These are phyloP conservation scores for Chiua virens DNA, from an alignment of 768 basidiomycete genomes.

Conservation along the genomic window DNA sequence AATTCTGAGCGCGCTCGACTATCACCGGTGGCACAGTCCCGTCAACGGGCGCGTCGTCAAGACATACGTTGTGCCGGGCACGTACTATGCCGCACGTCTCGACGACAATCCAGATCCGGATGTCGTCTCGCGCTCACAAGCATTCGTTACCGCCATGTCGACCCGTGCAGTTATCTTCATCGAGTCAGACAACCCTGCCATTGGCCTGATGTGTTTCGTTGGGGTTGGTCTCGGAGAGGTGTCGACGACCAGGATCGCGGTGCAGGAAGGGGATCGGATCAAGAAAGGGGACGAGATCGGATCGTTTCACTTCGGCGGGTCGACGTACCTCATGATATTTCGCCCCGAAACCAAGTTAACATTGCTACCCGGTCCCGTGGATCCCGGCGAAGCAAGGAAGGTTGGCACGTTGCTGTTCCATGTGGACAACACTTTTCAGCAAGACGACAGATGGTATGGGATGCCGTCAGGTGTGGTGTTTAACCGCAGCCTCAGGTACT, in stretches of 20 bases:
- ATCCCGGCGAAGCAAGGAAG: conserved; percentile 5
- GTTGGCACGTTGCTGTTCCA: conserved; percentile 21
- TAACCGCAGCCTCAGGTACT: too few relatives aligned
- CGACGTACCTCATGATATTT: conserved; percentile 50
- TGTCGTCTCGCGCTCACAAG: conserved; percentile 19
- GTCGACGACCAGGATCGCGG: conserved; percentile 55
- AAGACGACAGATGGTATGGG: too few relatives aligned
- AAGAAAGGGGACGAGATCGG: conserved; percentile 58
- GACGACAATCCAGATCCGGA: conserved; percentile 28
- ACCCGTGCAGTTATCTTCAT: conserved; percentile 61
- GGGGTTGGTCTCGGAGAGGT: conserved; percentile 63
- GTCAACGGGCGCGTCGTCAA: conserved; percentile 45
- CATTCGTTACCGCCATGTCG: conserved; percentile 48
- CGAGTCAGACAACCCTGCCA: conserved; percentile 49
- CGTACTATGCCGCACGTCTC: conserved; percentile 45
- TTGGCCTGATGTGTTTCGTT: conserved; percentile 60
- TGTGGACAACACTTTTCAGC: conserved; percentile 4
- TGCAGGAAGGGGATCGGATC: conserved; percentile 44
- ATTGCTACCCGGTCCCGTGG: conserved; percentile 11
- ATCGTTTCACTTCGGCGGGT: conserved; percentile 66
- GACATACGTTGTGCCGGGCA: conserved; percentile 47
- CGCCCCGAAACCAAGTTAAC: conserved; percentile 27
- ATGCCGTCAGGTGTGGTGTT: too few relatives aligned
- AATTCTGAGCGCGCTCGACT: conserved; percentile 53
- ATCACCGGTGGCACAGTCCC: conserved; percentile 67